Base-by-base conservation (phyloP, 2,329 filamentous ascomycete species). In the Fusarium lateritium region DNA sequence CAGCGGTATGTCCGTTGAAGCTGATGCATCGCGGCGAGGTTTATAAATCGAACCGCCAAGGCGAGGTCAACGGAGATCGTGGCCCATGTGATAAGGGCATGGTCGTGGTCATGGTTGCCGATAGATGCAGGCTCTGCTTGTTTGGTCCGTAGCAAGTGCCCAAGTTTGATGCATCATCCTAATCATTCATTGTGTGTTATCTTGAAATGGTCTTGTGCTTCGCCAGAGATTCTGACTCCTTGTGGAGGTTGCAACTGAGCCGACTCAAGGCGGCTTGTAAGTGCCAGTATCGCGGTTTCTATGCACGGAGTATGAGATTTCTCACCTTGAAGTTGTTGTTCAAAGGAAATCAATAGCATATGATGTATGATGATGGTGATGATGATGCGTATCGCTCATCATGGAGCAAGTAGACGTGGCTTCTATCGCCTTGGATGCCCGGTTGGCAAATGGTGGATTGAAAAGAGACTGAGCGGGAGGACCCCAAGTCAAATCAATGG, bases 11-110 rank as follows among this genome's bases (percentile, higher is more conserved):
- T 43, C 44, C 43, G 36, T 39, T 60, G 38, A 44, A 56, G 42
- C 52, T 52, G 55, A 61, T 64, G 62, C 26, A 62, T 56, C 47
- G 53, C 50, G 65, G 59, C 43, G 52, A 62, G 50, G 45, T 55
- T 52, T 66, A 22, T 42, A 45, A 54, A 58, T 69, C 50, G 62
- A 70, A 63, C 49, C 31, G 62, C 46, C 54, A 62, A 70, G 66
- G 44, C 28, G 22, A 26, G 53, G 57, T 39, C 38, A 39, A 53
- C 21, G 24, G 34, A 52, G 54, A 67, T 53, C 56, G 45, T 24
- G 47, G 54, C 59, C 43, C 66, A 59, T 56, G 66, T 56, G 52
- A 70, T 47, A 40, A 62, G 39, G 26, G 39, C 36, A 38, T 56
- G 38, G 51, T 19, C 42, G 53, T 50, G 50, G 17, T 28, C 22